Percentiles rank a stretch among this genome's conserved stretches.
Evolutionary conservation across 495 filamentous ascomycete genomes (phyloP).

Genomic region (Hypoxylon rickii): DNA sequence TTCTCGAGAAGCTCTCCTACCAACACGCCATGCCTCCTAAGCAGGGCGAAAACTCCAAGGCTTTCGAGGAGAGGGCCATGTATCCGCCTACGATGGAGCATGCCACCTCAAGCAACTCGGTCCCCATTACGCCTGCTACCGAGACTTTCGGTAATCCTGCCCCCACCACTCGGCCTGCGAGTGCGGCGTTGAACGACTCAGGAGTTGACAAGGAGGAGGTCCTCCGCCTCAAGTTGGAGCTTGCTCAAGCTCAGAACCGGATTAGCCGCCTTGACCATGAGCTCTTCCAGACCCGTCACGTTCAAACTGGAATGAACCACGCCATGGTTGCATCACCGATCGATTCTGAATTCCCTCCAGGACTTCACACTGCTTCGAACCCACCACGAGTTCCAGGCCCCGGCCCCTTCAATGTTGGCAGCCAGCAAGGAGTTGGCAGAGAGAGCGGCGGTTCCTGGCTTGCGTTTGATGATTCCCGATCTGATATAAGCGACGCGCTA

Average conservation of each 20-base stretch:
- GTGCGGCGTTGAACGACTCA: conserved; percentile 42
- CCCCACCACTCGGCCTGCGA: conserved; percentile 52
- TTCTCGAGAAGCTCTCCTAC: conserved; percentile 69
- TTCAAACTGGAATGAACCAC: conserved; percentile 47
- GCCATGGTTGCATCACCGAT: conserved; percentile 37
- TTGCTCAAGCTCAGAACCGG: conserved; percentile 76
- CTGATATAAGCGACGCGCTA: conserved; percentile 65
- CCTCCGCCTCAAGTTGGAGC: conserved; percentile 66
- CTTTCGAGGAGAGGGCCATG: conserved; percentile 47
- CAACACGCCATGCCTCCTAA: conserved; percentile 63
- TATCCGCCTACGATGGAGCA: conserved; percentile 47
- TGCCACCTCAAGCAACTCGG: conserved; percentile 54
- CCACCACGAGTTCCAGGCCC: conserved; percentile 30
- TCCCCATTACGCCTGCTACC: conserved; percentile 62
- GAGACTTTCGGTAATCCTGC: conserved; percentile 55
- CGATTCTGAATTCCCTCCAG: conserved; percentile 38
- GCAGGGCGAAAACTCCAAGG: conserved; percentile 55
- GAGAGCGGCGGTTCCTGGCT: conserved; percentile 63
- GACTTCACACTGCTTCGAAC: conserved; percentile 22
- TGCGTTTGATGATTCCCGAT: conserved; percentile 67
- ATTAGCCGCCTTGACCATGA: conserved; percentile 85
- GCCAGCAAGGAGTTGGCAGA: conserved; percentile 55
- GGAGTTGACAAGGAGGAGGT: conserved; percentile 47
- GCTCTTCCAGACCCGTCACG: conserved; percentile 71
- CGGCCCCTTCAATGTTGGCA: conserved; percentile 56